Conservation (phyloP, 192 early-diverging fungal species). For the Coemansia sp. region DNA sequence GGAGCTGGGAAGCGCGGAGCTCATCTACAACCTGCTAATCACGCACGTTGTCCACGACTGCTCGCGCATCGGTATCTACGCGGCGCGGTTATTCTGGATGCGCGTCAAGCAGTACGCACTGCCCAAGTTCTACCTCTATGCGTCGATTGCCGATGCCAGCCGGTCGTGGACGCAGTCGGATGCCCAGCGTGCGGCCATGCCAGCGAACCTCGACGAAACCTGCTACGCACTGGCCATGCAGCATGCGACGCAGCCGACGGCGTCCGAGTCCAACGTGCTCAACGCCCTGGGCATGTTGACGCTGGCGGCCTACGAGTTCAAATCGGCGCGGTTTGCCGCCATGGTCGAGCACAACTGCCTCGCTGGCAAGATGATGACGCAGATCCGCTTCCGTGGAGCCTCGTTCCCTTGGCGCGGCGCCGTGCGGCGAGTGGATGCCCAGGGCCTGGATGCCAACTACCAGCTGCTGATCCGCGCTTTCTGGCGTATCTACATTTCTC, state of each 20-base stretch:
- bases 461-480: constrained; percentile 43
- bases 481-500: constrained; percentile 40
- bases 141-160: constrained; percentile 46
- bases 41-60: constrained; percentile 49
- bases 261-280: constrained; percentile 27
- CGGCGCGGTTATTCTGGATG: constrained; percentile 48
- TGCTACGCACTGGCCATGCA: constrained; percentile 43
- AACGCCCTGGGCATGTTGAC: constrained; percentile 30
- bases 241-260: neutral
- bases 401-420: constrained; percentile 49
- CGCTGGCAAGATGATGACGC: constrained; percentile 42
- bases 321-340: constrained; percentile 49
- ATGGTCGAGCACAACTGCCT: constrained; percentile 51
- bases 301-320: constrained; percentile 48
- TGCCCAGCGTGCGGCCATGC: constrained; percentile 40
- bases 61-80: constrained; percentile 48
- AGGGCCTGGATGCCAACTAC: constrained; percentile 44
- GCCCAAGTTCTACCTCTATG: constrained; percentile 41
- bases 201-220: constrained; percentile 44
- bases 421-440: constrained; percentile 8
- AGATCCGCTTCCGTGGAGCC: constrained; percentile 41
- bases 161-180: constrained; percentile 51
- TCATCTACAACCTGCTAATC: constrained; percentile 51
- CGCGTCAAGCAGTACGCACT: constrained; percentile 40
- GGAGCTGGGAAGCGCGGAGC: constrained; percentile 45